Conservation (phyloP, 768 basidiomycete species). For the Lyophyllum semitale region DNA sequence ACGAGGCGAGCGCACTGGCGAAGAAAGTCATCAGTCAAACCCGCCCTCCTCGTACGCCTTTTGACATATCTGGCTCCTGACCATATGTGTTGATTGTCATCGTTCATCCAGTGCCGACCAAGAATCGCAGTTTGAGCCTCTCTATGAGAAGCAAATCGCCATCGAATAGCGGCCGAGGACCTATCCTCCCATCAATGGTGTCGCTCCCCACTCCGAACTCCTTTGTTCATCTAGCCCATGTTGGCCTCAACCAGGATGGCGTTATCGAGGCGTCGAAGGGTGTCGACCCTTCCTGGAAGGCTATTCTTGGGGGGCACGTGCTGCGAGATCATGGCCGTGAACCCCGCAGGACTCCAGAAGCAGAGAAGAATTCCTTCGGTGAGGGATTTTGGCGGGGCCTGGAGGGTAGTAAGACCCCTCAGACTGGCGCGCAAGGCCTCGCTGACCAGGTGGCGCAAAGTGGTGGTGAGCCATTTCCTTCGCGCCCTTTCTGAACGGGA, state of each 20-base stretch:
- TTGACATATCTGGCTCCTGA: constrained; percentile 2
- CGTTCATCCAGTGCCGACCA: constrained; percentile 18
- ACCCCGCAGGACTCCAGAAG: constrained; percentile 23
- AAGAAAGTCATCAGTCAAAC: constrained; percentile 36
- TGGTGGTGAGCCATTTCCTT: not conserved
- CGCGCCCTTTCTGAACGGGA: not conserved
- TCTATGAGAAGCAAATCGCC: constrained; percentile 42
- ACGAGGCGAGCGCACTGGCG: constrained; percentile 44
- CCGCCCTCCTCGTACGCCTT: constrained; percentile 26
- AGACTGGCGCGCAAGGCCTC: constrained; percentile 4
- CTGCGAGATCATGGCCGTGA: not conserved
- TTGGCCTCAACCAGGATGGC: constrained; percentile 55
- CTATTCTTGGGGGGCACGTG: constrained; percentile 33
- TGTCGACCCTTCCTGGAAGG: constrained; percentile 55
- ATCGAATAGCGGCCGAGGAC: constrained; percentile 21
- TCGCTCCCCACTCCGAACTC: constrained; percentile 60
- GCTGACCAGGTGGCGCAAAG: constrained; percentile 3
- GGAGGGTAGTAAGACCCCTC: constrained; percentile 16
- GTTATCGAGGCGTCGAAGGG: constrained; percentile 54
- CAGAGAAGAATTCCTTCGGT: constrained; percentile 30
- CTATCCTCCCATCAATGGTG: constrained; percentile 46
- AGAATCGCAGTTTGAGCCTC: constrained; percentile 26
- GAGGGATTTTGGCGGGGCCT: constrained; percentile 35
- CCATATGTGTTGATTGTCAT: constrained; percentile 5
- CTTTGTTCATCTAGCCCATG: constrained; percentile 68